Base-by-base conservation (phyloP, 176 grass and related monocot genomes). In the Sorghum bicolor region DNA sequence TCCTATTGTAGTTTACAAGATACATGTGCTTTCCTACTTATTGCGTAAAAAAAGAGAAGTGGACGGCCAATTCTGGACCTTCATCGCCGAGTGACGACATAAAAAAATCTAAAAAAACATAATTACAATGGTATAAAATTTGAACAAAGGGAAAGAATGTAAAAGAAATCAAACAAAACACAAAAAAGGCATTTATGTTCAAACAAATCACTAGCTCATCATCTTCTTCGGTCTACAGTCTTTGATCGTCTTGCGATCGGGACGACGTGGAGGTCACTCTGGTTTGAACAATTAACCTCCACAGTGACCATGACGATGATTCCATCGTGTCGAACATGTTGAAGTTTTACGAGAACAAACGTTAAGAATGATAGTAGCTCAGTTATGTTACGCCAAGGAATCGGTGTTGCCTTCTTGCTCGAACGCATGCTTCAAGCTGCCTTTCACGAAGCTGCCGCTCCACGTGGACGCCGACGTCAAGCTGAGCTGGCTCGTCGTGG, bases 401-500 rank as follows among this genome's bases (percentile, higher is more conserved):
- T 71, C 83, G 4, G 64, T 78, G 6, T 52, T 57, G 29, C 24
- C 50, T 19, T 78, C 66, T 17, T 77, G 79, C 73, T 72, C 43
- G 29, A 81, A 64, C n/a, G 74, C 58, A 3, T 47, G 72, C 20
- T 28, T 53, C 0, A 82, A 66, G 78, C 36, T 82, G 0, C 79
- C 66, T n/a, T 47, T 47, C 29, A 38, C 10, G 67, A 83, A 83
- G 74, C 83, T 83, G 29, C 67, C 74, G 47, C 88, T 86, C 79
- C 84, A 86, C n/a, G 83, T 86, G 1, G 95, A 90, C 44, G 88
- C 88, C 19, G 96, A 91, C 36, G 82, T 86, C 40, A 79, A 47
- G 90, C 87, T 87, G 65, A 64, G 16, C 68, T 58, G 78, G 74
- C 86, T 93, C 19, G 80, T 33, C 15, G 55, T 76, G 45, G 80